Percentiles rank a stretch among this genome's conserved stretches.
Conservation (phyloP, 352 stramenopile genomes). For the Phytopythium aichiense region DNA sequence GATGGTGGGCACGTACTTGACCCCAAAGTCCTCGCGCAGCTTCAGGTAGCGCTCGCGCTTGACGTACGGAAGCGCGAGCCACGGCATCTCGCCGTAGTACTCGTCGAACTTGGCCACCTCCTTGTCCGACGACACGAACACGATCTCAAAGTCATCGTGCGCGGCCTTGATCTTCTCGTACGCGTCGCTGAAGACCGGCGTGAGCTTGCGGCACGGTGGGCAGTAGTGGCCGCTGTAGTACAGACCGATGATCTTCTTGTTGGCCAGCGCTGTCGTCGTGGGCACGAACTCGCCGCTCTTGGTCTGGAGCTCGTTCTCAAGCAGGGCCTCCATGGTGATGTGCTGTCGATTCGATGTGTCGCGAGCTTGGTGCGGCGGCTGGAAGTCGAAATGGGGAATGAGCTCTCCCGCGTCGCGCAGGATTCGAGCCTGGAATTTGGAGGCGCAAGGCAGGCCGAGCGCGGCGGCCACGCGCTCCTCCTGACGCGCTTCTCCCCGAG, state of each 20-base stretch:
- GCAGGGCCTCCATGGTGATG: conserved; percentile 50
- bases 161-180: conserved; percentile 72
- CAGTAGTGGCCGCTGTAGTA: conserved; percentile 87
- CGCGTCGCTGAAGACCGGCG: conserved; percentile 83
- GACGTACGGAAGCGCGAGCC: conserved; percentile 89
- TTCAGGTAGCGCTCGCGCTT: conserved; percentile 75
- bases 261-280: conserved; percentile 47
- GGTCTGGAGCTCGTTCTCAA: conserved; percentile 66
- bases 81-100: conserved; percentile 94
- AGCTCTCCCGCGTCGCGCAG: conserved; percentile 9
- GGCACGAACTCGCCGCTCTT: conserved; percentile 54
- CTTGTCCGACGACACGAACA: conserved; percentile 95
- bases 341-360: background rate
- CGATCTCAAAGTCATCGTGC: conserved; percentile 87
- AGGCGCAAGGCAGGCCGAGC: background rate
- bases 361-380: conserved; percentile 13
- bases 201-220: conserved; percentile 93
- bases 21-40: conserved; percentile 79
- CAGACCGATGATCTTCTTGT: conserved; percentile 81
- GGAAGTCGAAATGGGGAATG: background rate
- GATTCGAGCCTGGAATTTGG: background rate
- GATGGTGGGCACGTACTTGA: conserved; percentile 88
- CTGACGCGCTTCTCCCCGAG: background rate
- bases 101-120: conserved; percentile 85
- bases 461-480: background rate